phyloP scores from a whole-genome alignment of 2,329 filamentous ascomycete species.

The Calonectria ilicicola region DNA sequence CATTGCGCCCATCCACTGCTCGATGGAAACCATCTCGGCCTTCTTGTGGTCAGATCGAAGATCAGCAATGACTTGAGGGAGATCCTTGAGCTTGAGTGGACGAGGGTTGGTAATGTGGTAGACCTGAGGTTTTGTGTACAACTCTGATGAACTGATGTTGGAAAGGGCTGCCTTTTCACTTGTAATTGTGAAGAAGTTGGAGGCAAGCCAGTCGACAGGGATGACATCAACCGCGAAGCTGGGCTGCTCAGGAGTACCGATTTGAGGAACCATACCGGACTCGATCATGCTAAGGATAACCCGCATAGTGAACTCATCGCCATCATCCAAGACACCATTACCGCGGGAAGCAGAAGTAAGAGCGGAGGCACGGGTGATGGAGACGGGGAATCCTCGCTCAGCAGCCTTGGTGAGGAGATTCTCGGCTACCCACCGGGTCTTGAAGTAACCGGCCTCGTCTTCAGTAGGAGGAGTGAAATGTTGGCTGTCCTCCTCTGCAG shows the following conservation, averaged over 20 bases:
- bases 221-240: constrained; percentile 39
- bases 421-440: constrained; percentile 44
- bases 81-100: constrained; percentile 36
- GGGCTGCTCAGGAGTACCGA: constrained; percentile 33
- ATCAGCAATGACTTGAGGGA: constrained; percentile 33
- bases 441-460: constrained; percentile 43
- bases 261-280: constrained; percentile 36
- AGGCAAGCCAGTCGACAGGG: constrained; percentile 39
- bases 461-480: constrained; percentile 40
- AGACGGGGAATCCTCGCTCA: constrained; percentile 38
- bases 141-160: neutral
- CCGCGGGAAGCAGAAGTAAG: constrained; percentile 32
- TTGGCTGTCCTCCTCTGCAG: constrained; percentile 32
- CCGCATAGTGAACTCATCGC: constrained; percentile 40
- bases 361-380: constrained; percentile 38
- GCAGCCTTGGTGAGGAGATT: constrained; percentile 39
- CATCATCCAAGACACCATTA: constrained; percentile 27
- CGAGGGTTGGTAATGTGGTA: constrained; percentile 40
- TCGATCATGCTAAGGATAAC: constrained; percentile 40
- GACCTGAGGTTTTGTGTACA: constrained; percentile 27
- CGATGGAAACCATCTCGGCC: constrained; percentile 28
- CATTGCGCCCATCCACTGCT: constrained; percentile 31
- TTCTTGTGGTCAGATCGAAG: constrained; percentile 26
- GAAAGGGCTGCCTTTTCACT: constrained; percentile 24
- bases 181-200: constrained; percentile 34